Base-by-base conservation (phyloP, 164 flowering plant species). In the Stephania yunnanensis region DNA sequence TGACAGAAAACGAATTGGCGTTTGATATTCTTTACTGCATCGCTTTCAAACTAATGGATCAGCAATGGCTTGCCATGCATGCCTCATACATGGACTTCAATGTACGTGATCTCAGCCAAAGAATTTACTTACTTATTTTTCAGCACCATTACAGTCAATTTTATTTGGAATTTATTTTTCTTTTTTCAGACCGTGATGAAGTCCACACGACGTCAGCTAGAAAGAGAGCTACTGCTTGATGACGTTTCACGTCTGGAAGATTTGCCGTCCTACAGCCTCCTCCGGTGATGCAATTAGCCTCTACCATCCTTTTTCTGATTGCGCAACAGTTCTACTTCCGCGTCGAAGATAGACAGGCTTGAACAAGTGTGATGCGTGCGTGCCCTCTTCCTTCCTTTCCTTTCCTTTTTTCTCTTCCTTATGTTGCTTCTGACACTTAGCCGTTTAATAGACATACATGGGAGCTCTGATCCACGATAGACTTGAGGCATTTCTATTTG, bases 21-120 rank as follows among this genome's bases (percentile, higher is more conserved):
- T 93, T 93, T 80, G 97, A 93, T 76, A 85, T 91, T 76, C 92
- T 93, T 9, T 92, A 93, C 78, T 90, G 98, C 87, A 87, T 91
- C 72, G 79, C 98, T 6, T 91, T 93, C 89, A 90, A 91, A 81
- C 81, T 93, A 73, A 89, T 93, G 93, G 98, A 93, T 79, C 86
- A 88, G 72, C 87, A 83, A 77, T 93, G 98, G 98, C 98, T 93
- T 74, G 75, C 85, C 65, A 93, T 91, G 97, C 91, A 79, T 71
- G 98, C 98, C 25, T 89, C 98, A 12, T 93, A 93, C 81, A 91
- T 93, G 98, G 98, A 93, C 79, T 93, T 93, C 84, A 93, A 93
- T 81, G 97, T 93, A 86, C 48, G 89, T 77, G 9, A 69, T 63
- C 29, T 19, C 30, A 36, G 10, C 9, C 30, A 20, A 5, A 44